These are phyloP conservation scores for Murraya paniculata DNA, from an alignment of 345 rosid species.

Conservation along the genomic window DNA sequence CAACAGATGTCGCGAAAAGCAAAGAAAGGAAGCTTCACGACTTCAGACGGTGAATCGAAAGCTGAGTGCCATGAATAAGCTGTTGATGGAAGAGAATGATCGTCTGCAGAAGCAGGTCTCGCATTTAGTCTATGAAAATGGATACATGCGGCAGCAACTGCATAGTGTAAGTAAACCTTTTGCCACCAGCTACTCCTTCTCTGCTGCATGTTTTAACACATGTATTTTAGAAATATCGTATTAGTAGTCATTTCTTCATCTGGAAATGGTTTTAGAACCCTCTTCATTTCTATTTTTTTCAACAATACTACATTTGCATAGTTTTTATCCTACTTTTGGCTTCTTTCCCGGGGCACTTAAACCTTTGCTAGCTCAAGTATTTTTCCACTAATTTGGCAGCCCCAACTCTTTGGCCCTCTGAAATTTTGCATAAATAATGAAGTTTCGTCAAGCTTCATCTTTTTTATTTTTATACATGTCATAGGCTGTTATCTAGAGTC, in stretches of 20 bases:
- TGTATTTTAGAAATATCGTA: not conserved
- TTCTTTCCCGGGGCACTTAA: not conserved
- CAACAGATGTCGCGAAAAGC: slow-evolving; percentile 89
- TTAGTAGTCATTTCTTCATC: not conserved
- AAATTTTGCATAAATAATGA: not conserved
- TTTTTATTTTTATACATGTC: not conserved
- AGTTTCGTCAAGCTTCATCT: not conserved
- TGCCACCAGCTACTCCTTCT: not conserved
- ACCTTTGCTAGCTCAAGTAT: not conserved
- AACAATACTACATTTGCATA: not conserved
- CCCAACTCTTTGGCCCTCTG: not conserved
- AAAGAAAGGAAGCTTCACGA: slow-evolving; percentile 90
- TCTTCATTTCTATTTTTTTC: not conserved
- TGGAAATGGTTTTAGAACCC: not conserved
- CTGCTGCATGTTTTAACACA: not conserved
- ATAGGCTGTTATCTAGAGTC: not conserved
- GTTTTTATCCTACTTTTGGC: not conserved
- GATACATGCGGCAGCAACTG: slow-evolving; percentile 78
- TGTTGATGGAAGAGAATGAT: slow-evolving; percentile 98
- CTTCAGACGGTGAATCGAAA: slow-evolving; percentile 90
- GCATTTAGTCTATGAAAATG: slow-evolving; percentile 88
- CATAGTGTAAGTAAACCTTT: slow-evolving; percentile 55
- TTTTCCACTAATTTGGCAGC: not conserved
- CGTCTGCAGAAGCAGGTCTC: slow-evolving; percentile 98
- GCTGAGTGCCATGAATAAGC: slow-evolving; percentile 89